Evolutionary conservation across 164 flowering plant genomes (phyloP).

Genomic region (Nymphaea thermarum): DNA sequence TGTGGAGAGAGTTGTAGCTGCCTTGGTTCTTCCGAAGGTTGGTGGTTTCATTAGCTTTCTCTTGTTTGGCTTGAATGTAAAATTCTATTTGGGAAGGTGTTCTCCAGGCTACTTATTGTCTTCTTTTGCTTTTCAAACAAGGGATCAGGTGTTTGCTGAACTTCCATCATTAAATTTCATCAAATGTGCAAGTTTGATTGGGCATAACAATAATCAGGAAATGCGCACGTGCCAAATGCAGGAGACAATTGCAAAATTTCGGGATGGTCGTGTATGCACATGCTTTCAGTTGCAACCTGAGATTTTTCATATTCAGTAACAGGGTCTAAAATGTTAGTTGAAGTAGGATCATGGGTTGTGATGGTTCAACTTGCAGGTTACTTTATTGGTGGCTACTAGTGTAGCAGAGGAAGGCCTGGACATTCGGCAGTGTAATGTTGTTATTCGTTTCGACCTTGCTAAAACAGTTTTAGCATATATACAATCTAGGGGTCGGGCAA

Average conservation of each 20-base stretch:
- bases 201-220: conserved; percentile 97
- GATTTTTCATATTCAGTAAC: background rate
- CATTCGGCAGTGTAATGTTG: conserved; percentile 98
- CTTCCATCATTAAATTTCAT: conserved; percentile 90
- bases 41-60: conserved; percentile 1
- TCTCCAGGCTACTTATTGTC: background rate
- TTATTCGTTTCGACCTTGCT: conserved; percentile 99
- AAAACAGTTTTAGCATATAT: conserved; percentile 98
- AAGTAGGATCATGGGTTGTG: background rate
- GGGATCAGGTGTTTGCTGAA: conserved; percentile 75
- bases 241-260: conserved; percentile 83
- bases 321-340: background rate
- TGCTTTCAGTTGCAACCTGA: background rate
- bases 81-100: background rate
- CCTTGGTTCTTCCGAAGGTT: conserved; percentile 99
- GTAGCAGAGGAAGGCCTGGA: conserved; percentile 99
- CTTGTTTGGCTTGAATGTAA: background rate
- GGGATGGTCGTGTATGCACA: conserved; percentile 88
- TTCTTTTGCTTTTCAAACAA: conserved; percentile 6
- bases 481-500: conserved; percentile 97
- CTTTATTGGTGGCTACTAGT: conserved; percentile 88
- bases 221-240: conserved; percentile 95
- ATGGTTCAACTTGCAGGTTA: conserved; percentile 41
- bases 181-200: conserved; percentile 88
- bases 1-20: conserved; percentile 97